A percentile compares a stretch with the other conserved stretches of the same genome.
Evolutionary conservation across 176 grass and related monocot species (phyloP).

Genomic region (Juncus effusus): DNA sequence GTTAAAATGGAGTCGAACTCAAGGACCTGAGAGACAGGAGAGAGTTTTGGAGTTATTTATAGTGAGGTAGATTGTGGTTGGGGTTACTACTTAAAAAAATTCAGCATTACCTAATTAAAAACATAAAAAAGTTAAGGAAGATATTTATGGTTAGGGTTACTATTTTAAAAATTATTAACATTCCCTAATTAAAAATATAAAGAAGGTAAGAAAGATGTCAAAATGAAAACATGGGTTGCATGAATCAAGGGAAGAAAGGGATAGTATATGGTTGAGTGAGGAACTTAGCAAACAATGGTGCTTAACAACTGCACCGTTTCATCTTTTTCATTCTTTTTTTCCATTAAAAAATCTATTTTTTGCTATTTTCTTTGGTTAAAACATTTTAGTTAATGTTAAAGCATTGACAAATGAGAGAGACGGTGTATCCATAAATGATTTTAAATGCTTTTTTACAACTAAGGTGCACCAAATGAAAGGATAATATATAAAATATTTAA

Average conservation of each 20-base stretch:
- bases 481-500: too few species aligned
- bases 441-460: too few species aligned
- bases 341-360: too few species aligned
- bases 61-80: background rate
- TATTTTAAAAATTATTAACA: background rate
- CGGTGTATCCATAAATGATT: too few species aligned
- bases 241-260: conserved; percentile 29
- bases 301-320: conserved; percentile 19
- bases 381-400: too few species aligned
- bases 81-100: conserved; percentile 3
- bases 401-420: too few species aligned
- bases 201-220: conserved; percentile 5
- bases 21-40: background rate
- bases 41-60: conserved; percentile 2
- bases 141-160: background rate
- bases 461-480: too few species aligned
- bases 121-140: background rate
- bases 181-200: background rate
- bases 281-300: conserved; percentile 22
- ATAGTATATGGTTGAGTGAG: conserved; percentile 15
- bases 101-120: background rate
- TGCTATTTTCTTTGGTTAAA: too few species aligned
- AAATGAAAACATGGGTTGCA: conserved; percentile 31
- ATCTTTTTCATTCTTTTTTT: background rate
- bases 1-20: background rate